Evolutionary conservation across 2,329 filamentous ascomycete species (phyloP).

Genomic region (Chaetomiaceae sp.): DNA sequence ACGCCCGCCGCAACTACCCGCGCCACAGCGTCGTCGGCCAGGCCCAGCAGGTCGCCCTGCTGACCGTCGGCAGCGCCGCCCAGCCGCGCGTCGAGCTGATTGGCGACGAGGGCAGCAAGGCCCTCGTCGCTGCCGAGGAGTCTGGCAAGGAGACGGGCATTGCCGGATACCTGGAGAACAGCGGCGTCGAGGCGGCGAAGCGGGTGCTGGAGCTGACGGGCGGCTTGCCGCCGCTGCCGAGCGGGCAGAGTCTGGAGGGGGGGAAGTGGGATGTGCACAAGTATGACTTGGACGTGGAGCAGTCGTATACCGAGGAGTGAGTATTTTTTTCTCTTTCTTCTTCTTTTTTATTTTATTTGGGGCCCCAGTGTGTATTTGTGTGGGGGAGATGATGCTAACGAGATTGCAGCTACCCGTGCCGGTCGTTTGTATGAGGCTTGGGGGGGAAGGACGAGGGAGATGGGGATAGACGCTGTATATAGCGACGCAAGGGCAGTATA

Average conservation of each 20-base stretch:
- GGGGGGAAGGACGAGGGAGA: conserved; percentile 24
- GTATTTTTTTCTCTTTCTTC: conserved; percentile 35
- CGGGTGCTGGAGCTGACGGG: conserved; percentile 61
- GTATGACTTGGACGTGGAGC: conserved; percentile 60
- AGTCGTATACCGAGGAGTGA: conserved; percentile 67
- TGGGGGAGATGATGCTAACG: conserved; percentile 30
- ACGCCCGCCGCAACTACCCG: conserved; percentile 77
- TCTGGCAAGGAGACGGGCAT: conserved; percentile 66
- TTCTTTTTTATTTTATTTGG: too few species aligned
- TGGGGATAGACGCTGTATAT: conserved; percentile 29
- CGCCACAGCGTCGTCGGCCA: conserved; percentile 75
- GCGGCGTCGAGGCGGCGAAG: conserved; percentile 37
- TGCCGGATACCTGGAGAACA: conserved; percentile 66
- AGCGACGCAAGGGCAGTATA: conserved; percentile 13
- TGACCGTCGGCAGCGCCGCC: conserved; percentile 78
- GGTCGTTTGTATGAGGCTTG: conserved; percentile 50
- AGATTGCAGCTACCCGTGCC: conserved; percentile 55
- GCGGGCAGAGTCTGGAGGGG: conserved; percentile 55
- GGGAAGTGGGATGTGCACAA: conserved; percentile 63
- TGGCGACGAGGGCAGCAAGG: conserved; percentile 55
- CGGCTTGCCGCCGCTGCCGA: conserved; percentile 83
- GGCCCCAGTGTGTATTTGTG: not conserved
- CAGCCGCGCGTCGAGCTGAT: conserved; percentile 79
- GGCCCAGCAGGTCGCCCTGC: conserved; percentile 76
- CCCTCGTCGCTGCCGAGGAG: conserved; percentile 69